Percentiles rank a stretch among this genome's conserved stretches.
These are phyloP conservation scores for Phyllosticta capitalensis DNA, from an alignment of 2,329 filamentous ascomycete species.

Conservation along the genomic window DNA sequence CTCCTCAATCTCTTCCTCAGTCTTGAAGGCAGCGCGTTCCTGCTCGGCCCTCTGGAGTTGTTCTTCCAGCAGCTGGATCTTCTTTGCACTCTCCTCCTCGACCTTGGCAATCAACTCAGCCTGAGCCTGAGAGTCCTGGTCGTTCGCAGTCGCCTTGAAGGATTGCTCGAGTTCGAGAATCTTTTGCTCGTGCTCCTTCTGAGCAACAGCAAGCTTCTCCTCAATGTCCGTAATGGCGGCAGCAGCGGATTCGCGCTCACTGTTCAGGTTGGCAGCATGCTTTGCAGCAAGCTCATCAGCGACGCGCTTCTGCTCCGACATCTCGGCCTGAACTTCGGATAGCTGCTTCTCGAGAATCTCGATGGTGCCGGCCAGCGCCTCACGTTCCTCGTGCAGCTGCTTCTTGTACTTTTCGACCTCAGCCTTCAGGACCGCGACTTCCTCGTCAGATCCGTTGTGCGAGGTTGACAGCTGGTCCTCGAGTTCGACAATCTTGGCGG, in stretches of 20 bases:
- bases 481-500: conserved; percentile 7
- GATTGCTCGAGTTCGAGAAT: background rate
- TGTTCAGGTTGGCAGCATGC: background rate
- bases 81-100: background rate
- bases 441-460: background rate
- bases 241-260: conserved; percentile 1
- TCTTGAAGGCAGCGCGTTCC: background rate
- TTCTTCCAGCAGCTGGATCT: background rate
- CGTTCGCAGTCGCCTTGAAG: conserved; percentile 2
- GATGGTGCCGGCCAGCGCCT: background rate
- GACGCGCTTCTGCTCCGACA: conserved; percentile 1
- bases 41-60: background rate
- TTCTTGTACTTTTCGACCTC: conserved; percentile 9
- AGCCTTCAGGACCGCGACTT: background rate
- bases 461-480: background rate
- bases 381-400: conserved; percentile 9
- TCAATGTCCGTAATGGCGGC: conserved; percentile 5
- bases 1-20: background rate
- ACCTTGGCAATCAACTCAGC: conserved; percentile 1
- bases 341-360: conserved; percentile 7
- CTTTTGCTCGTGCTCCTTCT: conserved; percentile 7
- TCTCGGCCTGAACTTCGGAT: conserved; percentile 1
- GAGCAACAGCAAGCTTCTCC: conserved; percentile 6
- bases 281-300: background rate
- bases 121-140: conserved; percentile 2